Evolutionary conservation across 371 early-diverging fungal genomes (phyloP), one percentile per base, ranked within the genome.

Genomic region (Mortierella sp.): DNA sequence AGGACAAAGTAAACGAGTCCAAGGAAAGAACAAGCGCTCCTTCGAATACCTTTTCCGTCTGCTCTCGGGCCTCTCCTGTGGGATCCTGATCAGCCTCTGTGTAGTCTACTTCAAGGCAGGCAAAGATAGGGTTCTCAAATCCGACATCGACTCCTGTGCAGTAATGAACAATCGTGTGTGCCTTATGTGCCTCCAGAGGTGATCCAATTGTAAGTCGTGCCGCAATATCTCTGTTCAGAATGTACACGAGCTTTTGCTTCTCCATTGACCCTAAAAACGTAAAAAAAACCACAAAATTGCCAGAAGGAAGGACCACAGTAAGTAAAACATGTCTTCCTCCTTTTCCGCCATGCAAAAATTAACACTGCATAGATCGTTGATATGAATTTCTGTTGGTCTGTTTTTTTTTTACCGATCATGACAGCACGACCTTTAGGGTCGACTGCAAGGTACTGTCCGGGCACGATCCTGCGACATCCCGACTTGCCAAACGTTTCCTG

Each of bases 51-150:
- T 94, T 94, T 82, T 94, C 94, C 8, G 88, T 82, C 39, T 88
- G 87, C 55, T 85, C 78, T 51, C 87, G 84, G 0, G 93, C 94
- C 70, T 93, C 91, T 8, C 93, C 91, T 15, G 90, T 86, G 2
- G 91, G 86, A 80, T 94, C 95, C 50, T 86, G 83, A 79, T 95
- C 95, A 2, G 92, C 88, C 32, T 95, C 99, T 11, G 87, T 73
- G 78, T 95, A 95, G 80, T 93, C 93, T 1, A 91, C 87, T 72
- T 98, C 99, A 39, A 99, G 78, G 64, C 90, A 89, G 0, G 98
- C 98, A 87, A 99, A 99, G 34, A 96, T 86, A 3, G 99, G 99
- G 80, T 98, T 99, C 66, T 99, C 99, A 69, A 93, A 99, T 0
- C 97, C 99, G 37, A 99, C 99, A 81, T 99, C 99, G 19, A 98